These are phyloP conservation scores for Cydonia oblonga DNA, from an alignment of 331 rosid species.

Conservation along the genomic window DNA sequence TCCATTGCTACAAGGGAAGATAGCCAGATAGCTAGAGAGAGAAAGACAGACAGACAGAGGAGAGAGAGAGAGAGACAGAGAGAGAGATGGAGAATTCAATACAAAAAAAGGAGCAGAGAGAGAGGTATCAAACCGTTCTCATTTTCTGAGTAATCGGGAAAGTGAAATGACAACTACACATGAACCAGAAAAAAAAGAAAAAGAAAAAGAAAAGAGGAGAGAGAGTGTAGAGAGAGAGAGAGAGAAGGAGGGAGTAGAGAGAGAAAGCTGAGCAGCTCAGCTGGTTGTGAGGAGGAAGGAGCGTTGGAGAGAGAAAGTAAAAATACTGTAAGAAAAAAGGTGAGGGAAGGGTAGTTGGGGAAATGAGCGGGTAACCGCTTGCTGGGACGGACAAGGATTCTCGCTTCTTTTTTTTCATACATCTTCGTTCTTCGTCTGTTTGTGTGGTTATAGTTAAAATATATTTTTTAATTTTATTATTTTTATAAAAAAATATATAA, in stretches of 20 bases:
- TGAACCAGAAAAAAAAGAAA: background rate
- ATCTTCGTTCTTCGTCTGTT: too few relatives aligned
- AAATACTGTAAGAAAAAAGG: background rate
- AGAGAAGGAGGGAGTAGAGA: background rate
- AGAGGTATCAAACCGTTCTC: slow-evolving; percentile 24
- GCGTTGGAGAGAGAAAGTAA: background rate
- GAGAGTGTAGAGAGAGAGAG: background rate
- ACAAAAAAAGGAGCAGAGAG: background rate
- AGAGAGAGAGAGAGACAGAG: background rate
- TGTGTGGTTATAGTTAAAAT: too few relatives aligned
- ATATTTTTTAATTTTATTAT: too few relatives aligned
- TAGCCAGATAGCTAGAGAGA: background rate
- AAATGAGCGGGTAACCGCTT: slow-evolving; percentile 27
- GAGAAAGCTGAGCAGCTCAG: background rate
- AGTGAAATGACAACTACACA: slow-evolving; percentile 24
- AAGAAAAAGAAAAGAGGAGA: background rate
- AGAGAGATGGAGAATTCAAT: background rate
- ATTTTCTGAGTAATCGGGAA: slow-evolving; percentile 22
- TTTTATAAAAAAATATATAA: too few relatives aligned
- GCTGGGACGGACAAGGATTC: slow-evolving; percentile 13
- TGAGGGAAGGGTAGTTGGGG: slow-evolving; percentile 34
- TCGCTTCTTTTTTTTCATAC: too few relatives aligned
- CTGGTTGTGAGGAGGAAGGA: background rate
- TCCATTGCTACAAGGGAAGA: slow-evolving; percentile 34
- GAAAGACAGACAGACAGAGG: background rate